A percentile compares a stretch with the other conserved stretches of the same genome.
phyloP scores from a whole-genome alignment of 139 green algal genomes.

The Tetradesmus lagerheimii region DNA sequence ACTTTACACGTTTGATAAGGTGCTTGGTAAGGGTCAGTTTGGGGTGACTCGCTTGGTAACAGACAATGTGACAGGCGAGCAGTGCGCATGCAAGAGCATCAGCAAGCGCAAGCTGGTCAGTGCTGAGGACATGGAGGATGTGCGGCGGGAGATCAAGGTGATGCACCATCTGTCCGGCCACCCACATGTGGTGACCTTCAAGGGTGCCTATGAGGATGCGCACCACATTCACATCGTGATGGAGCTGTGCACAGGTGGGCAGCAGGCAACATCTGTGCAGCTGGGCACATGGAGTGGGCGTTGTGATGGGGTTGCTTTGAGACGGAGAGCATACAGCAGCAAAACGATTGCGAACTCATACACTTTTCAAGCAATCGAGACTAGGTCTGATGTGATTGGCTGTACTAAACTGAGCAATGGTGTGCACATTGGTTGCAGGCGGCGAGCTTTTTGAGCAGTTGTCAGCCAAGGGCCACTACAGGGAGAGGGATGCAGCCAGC shows the following conservation, averaged over 20 bases:
- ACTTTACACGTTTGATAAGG: conserved; percentile 66
- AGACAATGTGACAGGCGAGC: conserved; percentile 67
- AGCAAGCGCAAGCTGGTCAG: conserved; percentile 80
- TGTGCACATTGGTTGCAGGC: conserved; percentile 60
- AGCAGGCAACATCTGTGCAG: neutral
- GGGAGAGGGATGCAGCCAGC: conserved; percentile 85
- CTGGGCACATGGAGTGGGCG: neutral
- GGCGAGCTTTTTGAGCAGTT: conserved; percentile 98
- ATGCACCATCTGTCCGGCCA: conserved; percentile 79
- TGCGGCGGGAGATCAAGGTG: conserved; percentile 74
- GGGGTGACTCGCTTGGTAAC: conserved; percentile 70
- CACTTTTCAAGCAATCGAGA: too few species aligned
- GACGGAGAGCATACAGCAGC: neutral
- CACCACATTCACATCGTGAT: conserved; percentile 89
- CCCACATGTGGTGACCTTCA: conserved; percentile 83
- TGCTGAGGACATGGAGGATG: conserved; percentile 77
- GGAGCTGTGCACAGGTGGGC: conserved; percentile 75
- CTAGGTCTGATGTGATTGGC: too few species aligned
- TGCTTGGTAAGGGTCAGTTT: conserved; percentile 81
- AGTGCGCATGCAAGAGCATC: conserved; percentile 92
- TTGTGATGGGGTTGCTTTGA: neutral
- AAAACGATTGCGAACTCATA: neutral
- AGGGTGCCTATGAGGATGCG: conserved; percentile 83
- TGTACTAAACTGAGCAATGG: neutral
- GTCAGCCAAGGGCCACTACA: conserved; percentile 82